A percentile compares a stretch with the other conserved stretches of the same genome.
These are phyloP conservation scores for Yamadazyma aaseri DNA, from an alignment of 1,139 yeast genomes.

Conservation along the genomic window DNA sequence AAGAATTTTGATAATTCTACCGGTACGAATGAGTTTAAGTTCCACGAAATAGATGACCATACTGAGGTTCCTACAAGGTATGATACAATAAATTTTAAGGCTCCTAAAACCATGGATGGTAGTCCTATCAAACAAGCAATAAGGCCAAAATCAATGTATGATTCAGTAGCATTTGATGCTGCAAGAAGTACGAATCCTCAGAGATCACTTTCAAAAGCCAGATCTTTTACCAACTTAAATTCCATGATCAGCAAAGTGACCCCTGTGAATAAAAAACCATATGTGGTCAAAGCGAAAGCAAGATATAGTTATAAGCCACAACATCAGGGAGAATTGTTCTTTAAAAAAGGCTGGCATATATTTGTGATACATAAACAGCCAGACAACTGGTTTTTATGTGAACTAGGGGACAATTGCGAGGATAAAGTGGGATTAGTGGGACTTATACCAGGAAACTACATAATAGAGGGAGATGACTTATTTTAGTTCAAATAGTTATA, in stretches of 20 bases:
- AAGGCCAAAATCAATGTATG: slow-evolving; percentile 47
- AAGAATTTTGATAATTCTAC: neutral
- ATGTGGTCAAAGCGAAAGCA: slow-evolving; percentile 62
- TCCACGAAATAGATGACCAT: slow-evolving; percentile 34
- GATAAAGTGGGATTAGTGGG: slow-evolving; percentile 54
- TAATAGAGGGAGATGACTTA: slow-evolving; percentile 32
- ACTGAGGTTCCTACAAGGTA: slow-evolving; percentile 40
- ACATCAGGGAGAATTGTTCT: slow-evolving; percentile 74
- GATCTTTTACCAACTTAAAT: slow-evolving; percentile 33
- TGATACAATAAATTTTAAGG: slow-evolving; percentile 32
- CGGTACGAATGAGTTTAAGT: slow-evolving; percentile 3
- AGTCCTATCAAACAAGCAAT: slow-evolving; percentile 10
- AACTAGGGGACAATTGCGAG: slow-evolving; percentile 55
- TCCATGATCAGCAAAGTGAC: slow-evolving; percentile 29
- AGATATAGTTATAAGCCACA: slow-evolving; percentile 72
- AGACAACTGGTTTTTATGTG: slow-evolving; percentile 91
- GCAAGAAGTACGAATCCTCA: slow-evolving; percentile 15
- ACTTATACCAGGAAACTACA: slow-evolving; percentile 78
- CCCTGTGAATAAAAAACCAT: slow-evolving; percentile 49
- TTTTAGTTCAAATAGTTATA: slow-evolving; percentile 14
- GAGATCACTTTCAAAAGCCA: slow-evolving; percentile 29
- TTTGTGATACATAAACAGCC: slow-evolving; percentile 72
- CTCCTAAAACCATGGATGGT: slow-evolving; percentile 14
- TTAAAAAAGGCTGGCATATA: slow-evolving; percentile 73
- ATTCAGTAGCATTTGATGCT: slow-evolving; percentile 11